Conservation (phyloP, 495 filamentous ascomycete species). For the Podospora pseudoanserina region DNA sequence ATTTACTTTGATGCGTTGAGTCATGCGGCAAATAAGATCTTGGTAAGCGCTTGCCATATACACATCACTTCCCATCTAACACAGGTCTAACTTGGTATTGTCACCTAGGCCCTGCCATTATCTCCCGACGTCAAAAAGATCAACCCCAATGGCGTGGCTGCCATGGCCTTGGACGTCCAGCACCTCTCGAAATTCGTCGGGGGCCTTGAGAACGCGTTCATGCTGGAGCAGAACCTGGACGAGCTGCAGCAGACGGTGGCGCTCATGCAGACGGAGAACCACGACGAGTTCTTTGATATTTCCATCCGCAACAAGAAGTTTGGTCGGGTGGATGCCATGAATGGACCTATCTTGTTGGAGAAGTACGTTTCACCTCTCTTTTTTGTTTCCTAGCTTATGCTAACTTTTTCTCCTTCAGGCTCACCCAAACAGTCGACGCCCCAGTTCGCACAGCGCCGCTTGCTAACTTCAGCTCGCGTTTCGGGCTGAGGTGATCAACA, state of each 20-base stretch:
- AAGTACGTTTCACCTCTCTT: slow-evolving; percentile 53
- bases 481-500: slow-evolving; percentile 57
- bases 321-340: slow-evolving; percentile 82
- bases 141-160: slow-evolving; percentile 77
- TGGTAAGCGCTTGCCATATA: slow-evolving; percentile 48
- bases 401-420: slow-evolving; percentile 35
- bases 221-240: slow-evolving; percentile 80
- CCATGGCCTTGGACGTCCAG: slow-evolving; percentile 75
- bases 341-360: slow-evolving; percentile 80
- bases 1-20: slow-evolving; percentile 96
- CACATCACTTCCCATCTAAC: slow-evolving; percentile 8
- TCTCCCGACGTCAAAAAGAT: slow-evolving; percentile 76
- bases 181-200: slow-evolving; percentile 83
- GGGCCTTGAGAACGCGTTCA: slow-evolving; percentile 68
- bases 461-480: slow-evolving; percentile 63
- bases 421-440: slow-evolving; percentile 61
- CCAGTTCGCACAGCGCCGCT: slow-evolving; percentile 58
- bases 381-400: background rate
- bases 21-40: slow-evolving; percentile 81
- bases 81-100: slow-evolving; percentile 10
- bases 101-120: slow-evolving; percentile 67
- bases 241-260: slow-evolving; percentile 86
- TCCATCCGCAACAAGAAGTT: slow-evolving; percentile 86
- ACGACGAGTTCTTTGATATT: slow-evolving; percentile 92
- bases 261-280: slow-evolving; percentile 81